Evolutionary conservation across 225 moss, liverwort and hornwort genomes (phyloP).

Genomic region (Climacium dendroides): DNA sequence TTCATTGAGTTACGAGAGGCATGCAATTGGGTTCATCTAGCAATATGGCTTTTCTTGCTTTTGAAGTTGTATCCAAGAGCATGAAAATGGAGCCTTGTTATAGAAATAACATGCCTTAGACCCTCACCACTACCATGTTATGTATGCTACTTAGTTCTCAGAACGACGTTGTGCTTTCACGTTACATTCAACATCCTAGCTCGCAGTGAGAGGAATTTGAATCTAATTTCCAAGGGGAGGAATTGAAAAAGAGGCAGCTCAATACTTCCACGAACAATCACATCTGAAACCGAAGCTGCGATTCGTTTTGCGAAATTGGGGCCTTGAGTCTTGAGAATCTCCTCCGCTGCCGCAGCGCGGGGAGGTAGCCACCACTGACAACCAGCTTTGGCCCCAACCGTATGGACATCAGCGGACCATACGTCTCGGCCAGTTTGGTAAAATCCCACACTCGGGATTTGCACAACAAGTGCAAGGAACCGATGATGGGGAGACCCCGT

Average conservation of each 20-base stretch:
- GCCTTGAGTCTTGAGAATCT: neutral
- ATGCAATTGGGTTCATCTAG: neutral
- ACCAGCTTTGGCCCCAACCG: no score
- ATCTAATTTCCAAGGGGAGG: neutral
- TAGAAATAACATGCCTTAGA: neutral
- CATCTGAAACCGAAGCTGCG: no score
- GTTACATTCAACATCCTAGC: neutral
- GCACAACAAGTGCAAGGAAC: no score
- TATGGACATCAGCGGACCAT: no score
- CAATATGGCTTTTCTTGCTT: accelerated
- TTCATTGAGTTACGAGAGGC: neutral
- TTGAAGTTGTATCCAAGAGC: no score
- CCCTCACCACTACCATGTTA: neutral
- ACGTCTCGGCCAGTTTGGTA: no score
- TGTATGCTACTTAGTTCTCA: neutral
- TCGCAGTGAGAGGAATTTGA: neutral
- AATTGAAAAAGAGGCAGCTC: neutral
- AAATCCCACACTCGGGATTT: no score
- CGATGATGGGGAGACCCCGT: no score
- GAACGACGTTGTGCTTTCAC: no score
- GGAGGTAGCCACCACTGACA: no score
- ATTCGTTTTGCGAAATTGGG: neutral
- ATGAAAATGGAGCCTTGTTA: neutral
- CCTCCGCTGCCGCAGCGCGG: no score
- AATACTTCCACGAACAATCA: neutral